Percentiles rank a stretch among this genome's conserved stretches.
Conservation (phyloP, 306 rosid genomes). For the Cyclanthera cordifolia region DNA sequence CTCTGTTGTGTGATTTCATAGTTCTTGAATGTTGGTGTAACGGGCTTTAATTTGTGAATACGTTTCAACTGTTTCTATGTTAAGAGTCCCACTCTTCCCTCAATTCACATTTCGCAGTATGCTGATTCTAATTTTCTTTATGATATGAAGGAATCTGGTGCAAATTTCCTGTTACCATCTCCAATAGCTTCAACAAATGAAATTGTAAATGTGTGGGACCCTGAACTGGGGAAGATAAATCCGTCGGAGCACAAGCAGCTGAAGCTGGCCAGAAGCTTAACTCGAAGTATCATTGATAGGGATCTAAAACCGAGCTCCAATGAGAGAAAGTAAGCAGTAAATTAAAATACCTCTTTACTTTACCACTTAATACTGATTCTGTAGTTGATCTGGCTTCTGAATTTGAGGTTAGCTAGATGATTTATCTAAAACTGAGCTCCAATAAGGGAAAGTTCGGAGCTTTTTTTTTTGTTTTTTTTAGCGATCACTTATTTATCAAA, state of each 20-base stretch:
- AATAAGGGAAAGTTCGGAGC: slow-evolving; percentile 84
- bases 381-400: background rate
- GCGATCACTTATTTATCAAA: background rate
- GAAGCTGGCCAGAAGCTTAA: slow-evolving; percentile 89
- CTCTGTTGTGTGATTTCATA: background rate
- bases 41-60: background rate
- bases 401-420: background rate
- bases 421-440: slow-evolving; percentile 66
- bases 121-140: slow-evolving; percentile 18
- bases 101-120: slow-evolving; percentile 1
- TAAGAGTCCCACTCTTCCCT: background rate
- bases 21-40: background rate
- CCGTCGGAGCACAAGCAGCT: slow-evolving; percentile 97
- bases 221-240: slow-evolving; percentile 78
- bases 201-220: slow-evolving; percentile 89
- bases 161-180: slow-evolving; percentile 82
- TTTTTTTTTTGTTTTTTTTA: background rate
- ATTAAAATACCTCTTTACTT: slow-evolving; percentile 5
- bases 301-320: slow-evolving; percentile 88
- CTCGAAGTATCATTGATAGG: slow-evolving; percentile 93
- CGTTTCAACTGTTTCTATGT: background rate
- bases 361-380: background rate
- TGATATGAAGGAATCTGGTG: slow-evolving; percentile 82
- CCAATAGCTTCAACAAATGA: slow-evolving; percentile 88
- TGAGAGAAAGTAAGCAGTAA: slow-evolving; percentile 77